Conservation (phyloP, 306 rosid genomes). For the Prunus mongolica region DNA sequence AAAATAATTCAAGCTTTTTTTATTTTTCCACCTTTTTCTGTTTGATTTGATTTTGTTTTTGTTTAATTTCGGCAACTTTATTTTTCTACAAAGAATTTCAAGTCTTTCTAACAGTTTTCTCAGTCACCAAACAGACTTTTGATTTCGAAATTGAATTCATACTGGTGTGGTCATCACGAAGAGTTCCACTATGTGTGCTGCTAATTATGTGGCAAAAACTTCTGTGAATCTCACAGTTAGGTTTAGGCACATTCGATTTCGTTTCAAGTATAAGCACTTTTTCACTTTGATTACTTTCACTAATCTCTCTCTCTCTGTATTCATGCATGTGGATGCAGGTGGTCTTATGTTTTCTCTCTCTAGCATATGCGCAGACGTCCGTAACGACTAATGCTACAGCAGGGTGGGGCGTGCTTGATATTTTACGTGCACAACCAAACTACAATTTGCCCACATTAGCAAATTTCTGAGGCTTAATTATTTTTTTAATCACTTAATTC, state of each 20-base stretch:
- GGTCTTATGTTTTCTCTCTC: constrained; percentile 41
- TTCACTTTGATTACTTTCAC: background rate
- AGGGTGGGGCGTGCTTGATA: constrained; percentile 18
- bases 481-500: background rate
- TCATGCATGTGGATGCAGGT: constrained; percentile 44
- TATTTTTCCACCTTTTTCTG: background rate
- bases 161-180: background rate
- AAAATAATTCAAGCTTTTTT: background rate
- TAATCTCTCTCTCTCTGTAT: background rate
- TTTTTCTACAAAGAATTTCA: no score
- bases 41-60: background rate
- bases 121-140: background rate
- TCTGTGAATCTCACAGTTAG: no score
- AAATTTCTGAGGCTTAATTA: background rate
- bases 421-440: background rate
- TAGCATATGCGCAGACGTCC: constrained; percentile 34
- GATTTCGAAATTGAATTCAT: background rate
- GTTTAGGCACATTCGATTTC: background rate
- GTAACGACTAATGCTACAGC: constrained; percentile 31
- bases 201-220: no score
- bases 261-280: background rate
- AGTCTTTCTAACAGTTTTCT: background rate
- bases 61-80: no score
- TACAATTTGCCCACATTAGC: background rate
- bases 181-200: background rate